Conservation (phyloP, 2,329 filamentous ascomycete species). For the Paecilomyces sp. region DNA sequence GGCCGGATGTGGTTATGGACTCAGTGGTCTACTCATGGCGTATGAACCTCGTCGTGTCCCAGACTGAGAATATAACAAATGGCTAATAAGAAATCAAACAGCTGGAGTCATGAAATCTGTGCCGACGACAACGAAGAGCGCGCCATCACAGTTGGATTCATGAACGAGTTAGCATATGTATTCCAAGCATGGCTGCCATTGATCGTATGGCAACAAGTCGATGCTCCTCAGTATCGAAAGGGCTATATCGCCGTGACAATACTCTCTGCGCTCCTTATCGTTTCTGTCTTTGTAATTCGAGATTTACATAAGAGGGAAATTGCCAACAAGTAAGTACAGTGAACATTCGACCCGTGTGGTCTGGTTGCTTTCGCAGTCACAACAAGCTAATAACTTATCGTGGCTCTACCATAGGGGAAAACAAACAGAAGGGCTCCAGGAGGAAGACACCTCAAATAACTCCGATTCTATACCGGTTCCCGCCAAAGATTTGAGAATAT, state of each 20-base stretch:
- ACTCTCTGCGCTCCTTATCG: conserved; percentile 45
- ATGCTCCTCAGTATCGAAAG: conserved; percentile 54
- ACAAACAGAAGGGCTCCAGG: not conserved
- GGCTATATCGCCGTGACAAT: conserved; percentile 52
- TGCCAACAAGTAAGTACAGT: conserved; percentile 1
- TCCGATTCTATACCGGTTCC: not conserved
- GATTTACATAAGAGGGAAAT: conserved; percentile 40
- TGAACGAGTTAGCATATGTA: conserved; percentile 65
- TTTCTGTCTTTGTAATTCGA: conserved; percentile 42
- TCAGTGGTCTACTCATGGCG: conserved; percentile 46
- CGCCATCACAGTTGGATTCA: conserved; percentile 56
- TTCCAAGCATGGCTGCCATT: conserved; percentile 64
- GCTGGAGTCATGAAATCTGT: conserved; percentile 51
- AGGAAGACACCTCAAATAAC: not conserved
- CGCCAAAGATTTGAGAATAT: not conserved
- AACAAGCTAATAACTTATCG: not conserved
- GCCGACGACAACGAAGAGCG: conserved; percentile 56
- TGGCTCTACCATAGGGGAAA: not conserved
- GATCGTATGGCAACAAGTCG: conserved; percentile 58
- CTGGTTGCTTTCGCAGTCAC: not conserved
- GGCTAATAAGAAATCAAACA: conserved; percentile 10
- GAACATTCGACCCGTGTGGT: not conserved
- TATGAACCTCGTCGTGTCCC: conserved; percentile 19
- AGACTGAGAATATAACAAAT: not conserved
- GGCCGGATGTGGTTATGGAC: conserved; percentile 39